Base-by-base conservation (phyloP, 2,329 filamentous ascomycete genomes). In the Microdochium paspali region DNA sequence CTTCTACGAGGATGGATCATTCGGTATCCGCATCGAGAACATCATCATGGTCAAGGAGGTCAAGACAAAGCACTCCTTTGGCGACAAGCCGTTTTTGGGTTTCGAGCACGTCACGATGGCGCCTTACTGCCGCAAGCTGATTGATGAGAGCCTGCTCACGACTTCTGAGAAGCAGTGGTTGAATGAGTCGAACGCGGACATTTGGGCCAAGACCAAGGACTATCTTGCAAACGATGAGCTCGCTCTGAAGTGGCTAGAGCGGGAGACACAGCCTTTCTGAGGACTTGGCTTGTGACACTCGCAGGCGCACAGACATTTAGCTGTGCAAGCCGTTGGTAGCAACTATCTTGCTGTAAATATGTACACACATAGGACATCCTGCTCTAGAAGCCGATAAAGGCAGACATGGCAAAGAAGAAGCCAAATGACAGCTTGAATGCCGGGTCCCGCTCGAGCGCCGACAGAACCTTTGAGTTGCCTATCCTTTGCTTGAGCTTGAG, bases 31-130 rank as follows among this genome's bases (percentile, higher is more conserved):
- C 18, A 96, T 96, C 59, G 93, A 98, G 68, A 98, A 98, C 64
- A 82, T 98, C 58, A 81, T 95, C 54, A 85, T 97, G 74, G 89
- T 94, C 25, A 85, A 80, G 54, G 90, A 96, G 63, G 84, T 86
- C n/a, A 74, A 90, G 66, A 95, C 91, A 4, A 83, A 84, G 51
- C 79, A 95, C 66, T 81, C 83, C 30, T 97, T 97, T 61, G 91
- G 90, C 20, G 91, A 95, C 58, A 95, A 95, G 70, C 85, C 90
- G 2, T 98, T 87, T 68, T 73, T 97, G 30, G 90, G 90, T 3
- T 98, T 98, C 56, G 91, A 98, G 70, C 88, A 95, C 65, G 90
- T 97, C 54, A 98, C 93, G 0, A 89, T 98, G 89, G 89, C 91
- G 18, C 93, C 93, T 0, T 90, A 95, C 67, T 96, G 91, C 68